A percentile compares a stretch with the other conserved stretches of the same genome.
phyloP scores from a whole-genome alignment of 2,329 filamentous ascomycete genomes.

The Ascochyta clinopodiicola region DNA sequence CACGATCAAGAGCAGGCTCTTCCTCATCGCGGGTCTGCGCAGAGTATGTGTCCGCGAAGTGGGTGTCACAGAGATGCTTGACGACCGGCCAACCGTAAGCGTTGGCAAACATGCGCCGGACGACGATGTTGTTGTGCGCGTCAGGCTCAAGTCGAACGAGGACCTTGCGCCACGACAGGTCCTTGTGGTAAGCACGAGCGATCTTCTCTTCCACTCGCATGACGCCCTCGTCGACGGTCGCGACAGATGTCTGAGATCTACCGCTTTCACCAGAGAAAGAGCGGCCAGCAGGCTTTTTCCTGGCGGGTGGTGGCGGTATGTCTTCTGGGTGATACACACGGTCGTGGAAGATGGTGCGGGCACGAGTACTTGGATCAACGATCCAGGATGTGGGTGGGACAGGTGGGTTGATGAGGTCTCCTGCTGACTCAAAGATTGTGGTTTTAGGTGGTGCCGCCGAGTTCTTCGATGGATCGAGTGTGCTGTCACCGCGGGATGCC shows the following conservation, averaged over 20 bases:
- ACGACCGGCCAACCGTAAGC: constrained; percentile 97
- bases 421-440: constrained; percentile 92
- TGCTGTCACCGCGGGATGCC: constrained; percentile 58
- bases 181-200: constrained; percentile 89
- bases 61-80: constrained; percentile 91
- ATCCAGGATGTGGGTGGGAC: constrained; percentile 82
- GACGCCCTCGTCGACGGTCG: constrained; percentile 57
- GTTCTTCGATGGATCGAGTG: constrained; percentile 54
- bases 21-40: constrained; percentile 72
- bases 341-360: constrained; percentile 95
- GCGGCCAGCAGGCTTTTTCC: constrained; percentile 43
- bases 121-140: constrained; percentile 98
- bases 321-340: constrained; percentile 92
- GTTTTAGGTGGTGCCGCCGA: constrained; percentile 82
- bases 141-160: constrained; percentile 94
- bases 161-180: constrained; percentile 94
- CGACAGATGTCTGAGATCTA: constrained; percentile 33
- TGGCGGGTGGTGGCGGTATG: constrained; percentile 78
- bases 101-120: constrained; percentile 94
- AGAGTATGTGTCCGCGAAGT: constrained; percentile 79
- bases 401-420: constrained; percentile 89
- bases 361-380: constrained; percentile 79
- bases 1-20: constrained; percentile 72
- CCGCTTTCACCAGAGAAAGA: constrained; percentile 48
- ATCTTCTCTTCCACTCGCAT: constrained; percentile 99